These are phyloP conservation scores for Umbilicaria muhlenbergii DNA, from an alignment of 495 filamentous ascomycete genomes.

Conservation along the genomic window DNA sequence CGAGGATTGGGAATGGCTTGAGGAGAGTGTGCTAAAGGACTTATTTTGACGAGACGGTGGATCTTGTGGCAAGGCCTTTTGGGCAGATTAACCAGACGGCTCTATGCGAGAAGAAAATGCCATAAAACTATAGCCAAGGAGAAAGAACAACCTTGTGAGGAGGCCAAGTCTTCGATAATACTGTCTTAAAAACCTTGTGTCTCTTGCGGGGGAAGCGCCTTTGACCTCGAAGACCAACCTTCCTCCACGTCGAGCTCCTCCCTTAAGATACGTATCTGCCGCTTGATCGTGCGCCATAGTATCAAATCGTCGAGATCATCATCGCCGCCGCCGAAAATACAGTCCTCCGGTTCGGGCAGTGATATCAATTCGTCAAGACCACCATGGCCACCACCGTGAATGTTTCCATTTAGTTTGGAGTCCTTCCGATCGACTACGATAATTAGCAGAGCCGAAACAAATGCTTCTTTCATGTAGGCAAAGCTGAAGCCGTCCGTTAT, in stretches of 20 bases:
- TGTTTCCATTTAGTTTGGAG: not conserved
- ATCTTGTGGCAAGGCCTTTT: too few relatives aligned
- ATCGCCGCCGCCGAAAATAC: constrained; percentile 9
- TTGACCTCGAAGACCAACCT: not conserved
- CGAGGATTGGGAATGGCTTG: constrained; percentile 5
- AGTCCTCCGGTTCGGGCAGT: not conserved
- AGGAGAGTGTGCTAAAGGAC: not conserved
- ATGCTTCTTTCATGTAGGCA: constrained; percentile 50
- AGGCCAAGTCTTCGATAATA: too few relatives aligned
- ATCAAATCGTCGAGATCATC: constrained; percentile 17
- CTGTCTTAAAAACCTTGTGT: too few relatives aligned
- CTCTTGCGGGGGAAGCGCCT: too few relatives aligned
- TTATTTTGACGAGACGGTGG: too few relatives aligned
- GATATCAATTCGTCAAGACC: not conserved
- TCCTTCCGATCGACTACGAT: constrained; percentile 23
- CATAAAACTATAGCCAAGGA: too few relatives aligned
- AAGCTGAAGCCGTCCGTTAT: constrained; percentile 48
- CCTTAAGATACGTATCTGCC: constrained; percentile 21
- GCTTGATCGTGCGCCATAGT: constrained; percentile 26
- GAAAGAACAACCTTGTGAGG: too few relatives aligned
- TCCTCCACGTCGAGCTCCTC: constrained; percentile 20
- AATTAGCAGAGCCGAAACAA: constrained; percentile 40
- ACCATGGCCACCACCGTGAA: not conserved
- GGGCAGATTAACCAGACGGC: too few relatives aligned
- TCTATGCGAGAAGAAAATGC: too few relatives aligned